Evolutionary conservation across 2,329 filamentous ascomycete species (phyloP), one percentile per base, ranked within the genome.

Genomic region (Sporothrix pseudoabietina): DNA sequence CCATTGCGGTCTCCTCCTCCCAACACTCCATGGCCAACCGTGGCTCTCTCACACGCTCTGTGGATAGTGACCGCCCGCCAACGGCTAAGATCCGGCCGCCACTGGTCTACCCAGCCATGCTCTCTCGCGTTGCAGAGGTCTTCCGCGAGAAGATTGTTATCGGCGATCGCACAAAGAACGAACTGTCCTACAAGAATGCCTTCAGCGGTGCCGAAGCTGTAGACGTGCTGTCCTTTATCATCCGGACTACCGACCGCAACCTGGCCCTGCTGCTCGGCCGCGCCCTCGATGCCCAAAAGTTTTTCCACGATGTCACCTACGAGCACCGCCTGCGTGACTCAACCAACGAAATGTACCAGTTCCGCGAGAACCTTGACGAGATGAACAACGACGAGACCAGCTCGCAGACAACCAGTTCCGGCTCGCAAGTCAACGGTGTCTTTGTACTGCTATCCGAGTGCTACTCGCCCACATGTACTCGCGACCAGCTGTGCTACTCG

Each of bases 271-370:
- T 99, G 10, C 85, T 99, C 19, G 96, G 96, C 75, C 89, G 96
- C 80, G 94, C 96, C 57, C 85, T 99, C 75, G 96, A 99, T 83
- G 96, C 96, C 32, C 96, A 99, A 80, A 98, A 98, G 81, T 98
- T 97, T 84, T 99, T 99, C 81, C 96, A 99, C 84, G 96, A 99
- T 86, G 96, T 98, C 69, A 98, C 95, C 0, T 99, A 99, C 82
- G 95, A 98, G 78, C 96, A 99, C 82, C 89, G 96, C 66, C 85
- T 99, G 78, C 92, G 96, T 82, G 96, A 99, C 82, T 97, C 95
- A n/a, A 89, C 91, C 55, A 92, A 91, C 70, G 96, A 99, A 82
- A 92, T 99, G 81, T 99, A 98, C 81, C 95, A 98, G 80, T 99
- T 99, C 82, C 90, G 92, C 77, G 95, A 98, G 83, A 97, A 91